A percentile compares a stretch with the other conserved stretches of the same genome.
Conservation (phyloP, 2,329 filamentous ascomycete genomes). For the Arthrobotrys pseudoclavata region DNA sequence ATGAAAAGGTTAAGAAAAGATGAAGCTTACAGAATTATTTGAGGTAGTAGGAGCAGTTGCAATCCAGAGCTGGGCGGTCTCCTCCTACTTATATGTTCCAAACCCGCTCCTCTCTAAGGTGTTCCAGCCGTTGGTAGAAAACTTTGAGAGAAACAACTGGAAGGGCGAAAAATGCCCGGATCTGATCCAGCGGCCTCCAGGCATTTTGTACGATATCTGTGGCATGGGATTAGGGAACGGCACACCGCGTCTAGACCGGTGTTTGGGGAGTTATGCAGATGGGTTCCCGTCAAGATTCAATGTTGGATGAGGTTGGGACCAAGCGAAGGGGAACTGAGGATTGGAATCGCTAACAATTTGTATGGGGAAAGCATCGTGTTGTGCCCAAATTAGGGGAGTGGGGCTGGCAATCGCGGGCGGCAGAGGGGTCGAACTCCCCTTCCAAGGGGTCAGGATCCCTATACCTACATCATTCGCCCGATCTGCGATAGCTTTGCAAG, state of each 20-base stretch:
- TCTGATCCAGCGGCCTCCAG: conserved; percentile 36
- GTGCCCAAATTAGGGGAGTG: conserved; percentile 47
- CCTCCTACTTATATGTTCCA: conserved; percentile 47
- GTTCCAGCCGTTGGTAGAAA: conserved; percentile 3
- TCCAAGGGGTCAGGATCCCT: conserved; percentile 12
- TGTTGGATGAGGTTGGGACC: conserved; percentile 46
- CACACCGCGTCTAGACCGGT: conserved; percentile 1
- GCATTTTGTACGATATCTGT: conserved; percentile 53
- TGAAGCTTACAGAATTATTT: conserved; percentile 4
- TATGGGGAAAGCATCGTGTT: conserved; percentile 50
- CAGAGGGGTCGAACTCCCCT: conserved; percentile 33
- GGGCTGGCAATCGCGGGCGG: neutral
- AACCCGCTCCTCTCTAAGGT: conserved; percentile 1
- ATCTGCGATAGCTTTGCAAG: conserved; percentile 15
- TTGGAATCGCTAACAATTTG: conserved; percentile 46
- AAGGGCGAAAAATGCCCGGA: conserved; percentile 45
- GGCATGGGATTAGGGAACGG: conserved; percentile 7
- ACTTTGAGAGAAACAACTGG: conserved; percentile 7
- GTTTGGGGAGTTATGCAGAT: conserved; percentile 17
- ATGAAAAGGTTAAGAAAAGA: conserved; percentile 2
- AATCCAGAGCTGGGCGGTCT: neutral
- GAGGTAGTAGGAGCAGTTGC: neutral
- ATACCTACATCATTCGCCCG: neutral
- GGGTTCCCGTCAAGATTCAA: conserved; percentile 18
- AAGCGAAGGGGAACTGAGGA: conserved; percentile 51